Percentiles rank a stretch among this genome's conserved stretches.
These are phyloP conservation scores for Lumnitzera racemosa DNA, from an alignment of 345 rosid genomes.

Conservation along the genomic window DNA sequence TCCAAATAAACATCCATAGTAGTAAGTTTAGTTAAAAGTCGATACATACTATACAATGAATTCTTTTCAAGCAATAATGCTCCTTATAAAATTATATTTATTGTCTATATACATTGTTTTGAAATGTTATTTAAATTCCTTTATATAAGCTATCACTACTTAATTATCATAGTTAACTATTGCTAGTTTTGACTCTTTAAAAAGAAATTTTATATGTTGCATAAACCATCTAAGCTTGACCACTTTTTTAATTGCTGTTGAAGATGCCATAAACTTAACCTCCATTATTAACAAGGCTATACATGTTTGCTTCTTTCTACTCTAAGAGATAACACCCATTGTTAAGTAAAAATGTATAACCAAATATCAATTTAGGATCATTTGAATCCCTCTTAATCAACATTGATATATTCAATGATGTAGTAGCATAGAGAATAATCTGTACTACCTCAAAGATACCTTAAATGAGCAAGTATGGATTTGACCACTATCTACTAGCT, in stretches of 20 bases:
- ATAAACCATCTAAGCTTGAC: too few relatives aligned
- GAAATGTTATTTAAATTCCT: slow-evolving; percentile 1
- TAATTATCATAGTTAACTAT: background rate
- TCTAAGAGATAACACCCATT: background rate
- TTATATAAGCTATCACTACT: background rate
- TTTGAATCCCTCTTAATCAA: too few relatives aligned
- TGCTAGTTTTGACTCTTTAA: background rate
- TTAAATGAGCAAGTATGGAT: too few relatives aligned
- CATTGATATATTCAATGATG: too few relatives aligned
- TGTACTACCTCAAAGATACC: background rate
- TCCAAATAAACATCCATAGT: too few relatives aligned
- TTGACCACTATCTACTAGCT: too few relatives aligned
- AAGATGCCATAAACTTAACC: too few relatives aligned
- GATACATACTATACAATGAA: background rate
- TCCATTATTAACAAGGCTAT: slow-evolving; percentile 1
- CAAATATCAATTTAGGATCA: too few relatives aligned
- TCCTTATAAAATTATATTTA: background rate
- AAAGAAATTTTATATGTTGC: background rate
- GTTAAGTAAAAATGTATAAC: too few relatives aligned
- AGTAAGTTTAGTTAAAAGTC: background rate
- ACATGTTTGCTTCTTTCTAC: slow-evolving; percentile 4
- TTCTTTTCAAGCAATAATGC: background rate
- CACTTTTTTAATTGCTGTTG: too few relatives aligned
- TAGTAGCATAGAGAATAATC: too few relatives aligned
- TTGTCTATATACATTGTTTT: background rate